Base-by-base conservation (phyloP, 179 eudicot genomes). In the Actinidia arguta region DNA sequence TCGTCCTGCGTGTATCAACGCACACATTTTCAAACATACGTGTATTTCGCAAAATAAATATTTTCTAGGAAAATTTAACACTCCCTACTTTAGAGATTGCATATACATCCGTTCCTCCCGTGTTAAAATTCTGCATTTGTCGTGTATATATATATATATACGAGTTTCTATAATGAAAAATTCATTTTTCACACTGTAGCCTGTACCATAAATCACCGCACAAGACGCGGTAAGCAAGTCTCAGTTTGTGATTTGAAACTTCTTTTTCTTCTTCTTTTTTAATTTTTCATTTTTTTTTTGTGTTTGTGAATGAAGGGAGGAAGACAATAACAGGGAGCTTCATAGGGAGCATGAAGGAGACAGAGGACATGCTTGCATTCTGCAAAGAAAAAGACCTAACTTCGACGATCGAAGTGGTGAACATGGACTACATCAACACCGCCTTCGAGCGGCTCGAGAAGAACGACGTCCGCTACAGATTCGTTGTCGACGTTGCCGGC, bases 321-420 rank as follows among this genome's bases (percentile, higher is more conserved):
- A 94, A 90, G 87, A 81, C 91, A 1, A 96, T 96, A 20, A 92
- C 97, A 5, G 99, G 99, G 54, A 94, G 91, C 78, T 94, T 96
- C 82, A 82, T 96, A 51, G 99, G 99, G 54, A 94, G 99, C 92
- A 93, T 96, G 90, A 94, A 89, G 78, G 99, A 96, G 87, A 88
- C 87, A 24, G 95, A 94, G 73, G 99, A 96, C 55, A 78, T 93
- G 92, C 91, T 96, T 2, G 84, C 90, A 7, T 94, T 94, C 78
- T 96, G 98, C 92, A 90, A 85, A 75, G 97, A 93, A 1, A 96
- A 94, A 83, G 86, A 82, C 4, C 20, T 96, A 39, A 86, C 86
- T 24, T 96, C 96, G 9, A 90, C 88, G 50, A 93, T 96, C 46
- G 99, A 96, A 86, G 82, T 91, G 14, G 95, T 96, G 79, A 94